Percentiles rank a stretch among this genome's conserved stretches.
phyloP scores from a whole-genome alignment of 208 protist species.

The Trypanosoma boissoni region DNA sequence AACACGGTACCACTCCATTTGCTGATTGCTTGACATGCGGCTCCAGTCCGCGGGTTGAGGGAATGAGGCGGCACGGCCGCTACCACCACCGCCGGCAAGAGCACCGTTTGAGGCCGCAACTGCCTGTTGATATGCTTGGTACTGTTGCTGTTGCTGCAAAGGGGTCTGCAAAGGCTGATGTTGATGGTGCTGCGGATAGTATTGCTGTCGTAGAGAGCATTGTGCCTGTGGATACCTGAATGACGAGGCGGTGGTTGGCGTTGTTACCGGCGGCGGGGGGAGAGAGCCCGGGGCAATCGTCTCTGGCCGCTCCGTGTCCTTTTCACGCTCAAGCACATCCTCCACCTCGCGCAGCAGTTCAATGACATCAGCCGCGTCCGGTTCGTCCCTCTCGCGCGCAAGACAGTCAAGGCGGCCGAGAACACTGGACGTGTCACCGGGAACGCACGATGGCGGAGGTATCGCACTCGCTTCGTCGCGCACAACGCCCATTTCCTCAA shows the following conservation, averaged over 20 bases:
- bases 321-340: slow-evolving; percentile 22
- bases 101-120: no score
- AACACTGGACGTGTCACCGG: slow-evolving; percentile 20
- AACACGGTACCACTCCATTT: slow-evolving; percentile 47
- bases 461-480: background rate
- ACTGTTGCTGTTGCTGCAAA: no score
- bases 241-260: slow-evolving; percentile 16
- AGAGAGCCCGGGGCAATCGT: no score
- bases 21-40: slow-evolving; percentile 10
- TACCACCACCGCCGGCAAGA: no score
- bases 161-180: no score
- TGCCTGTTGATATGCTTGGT: no score
- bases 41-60: slow-evolving; percentile 14
- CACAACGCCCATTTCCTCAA: slow-evolving; percentile 13
- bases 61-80: background rate
- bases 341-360: slow-evolving; percentile 39
- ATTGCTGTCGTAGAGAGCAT: background rate
- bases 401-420: slow-evolving; percentile 29
- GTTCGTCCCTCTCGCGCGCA: slow-evolving; percentile 13
- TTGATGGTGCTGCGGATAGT: no score
- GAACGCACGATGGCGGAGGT: background rate
- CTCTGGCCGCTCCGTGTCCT: background rate
- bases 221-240: slow-evolving; percentile 11
- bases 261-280: slow-evolving; percentile 17
- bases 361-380: slow-evolving; percentile 28